Conservation (phyloP, 176 grass and related monocot genomes). For the Musa acuminata region DNA sequence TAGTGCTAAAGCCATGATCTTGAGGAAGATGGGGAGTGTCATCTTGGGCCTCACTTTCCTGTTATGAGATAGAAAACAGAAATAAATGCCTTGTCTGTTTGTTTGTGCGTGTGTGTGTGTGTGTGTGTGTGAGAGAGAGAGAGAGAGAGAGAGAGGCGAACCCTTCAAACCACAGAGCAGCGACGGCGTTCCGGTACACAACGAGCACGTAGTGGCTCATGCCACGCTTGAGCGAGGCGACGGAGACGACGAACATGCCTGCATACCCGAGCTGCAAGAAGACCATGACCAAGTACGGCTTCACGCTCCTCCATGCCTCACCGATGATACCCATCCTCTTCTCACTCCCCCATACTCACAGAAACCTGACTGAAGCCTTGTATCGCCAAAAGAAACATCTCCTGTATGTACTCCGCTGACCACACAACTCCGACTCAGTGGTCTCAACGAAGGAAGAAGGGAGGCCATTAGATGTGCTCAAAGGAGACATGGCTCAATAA, state of each 20-base stretch:
- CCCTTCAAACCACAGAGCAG: conserved; percentile 78
- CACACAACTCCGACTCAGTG: background rate
- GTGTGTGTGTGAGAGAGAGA: no score
- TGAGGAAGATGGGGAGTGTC: conserved; percentile 54
- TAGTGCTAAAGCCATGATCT: conserved; percentile 48
- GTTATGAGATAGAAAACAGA: conserved; percentile 10
- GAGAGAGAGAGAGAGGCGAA: conserved; percentile 12
- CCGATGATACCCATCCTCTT: background rate
- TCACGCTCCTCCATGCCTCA: conserved; percentile 16
- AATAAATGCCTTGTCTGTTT: background rate
- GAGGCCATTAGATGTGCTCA: no score
- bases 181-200: conserved; percentile 64
- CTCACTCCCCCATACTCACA: background rate
- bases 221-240: conserved; percentile 64
- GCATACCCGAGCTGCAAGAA: conserved; percentile 81
- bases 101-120: background rate
- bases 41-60: conserved; percentile 51
- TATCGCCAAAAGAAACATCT: no score
- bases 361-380: background rate
- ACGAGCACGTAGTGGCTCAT: conserved; percentile 91
- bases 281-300: conserved; percentile 84
- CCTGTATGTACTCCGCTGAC: background rate
- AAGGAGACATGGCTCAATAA: no score
- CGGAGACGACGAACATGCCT: conserved; percentile 75
- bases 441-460: no score